phyloP scores from a whole-genome alignment of 2,329 filamentous ascomycete species.

The Botrytis fabae region DNA sequence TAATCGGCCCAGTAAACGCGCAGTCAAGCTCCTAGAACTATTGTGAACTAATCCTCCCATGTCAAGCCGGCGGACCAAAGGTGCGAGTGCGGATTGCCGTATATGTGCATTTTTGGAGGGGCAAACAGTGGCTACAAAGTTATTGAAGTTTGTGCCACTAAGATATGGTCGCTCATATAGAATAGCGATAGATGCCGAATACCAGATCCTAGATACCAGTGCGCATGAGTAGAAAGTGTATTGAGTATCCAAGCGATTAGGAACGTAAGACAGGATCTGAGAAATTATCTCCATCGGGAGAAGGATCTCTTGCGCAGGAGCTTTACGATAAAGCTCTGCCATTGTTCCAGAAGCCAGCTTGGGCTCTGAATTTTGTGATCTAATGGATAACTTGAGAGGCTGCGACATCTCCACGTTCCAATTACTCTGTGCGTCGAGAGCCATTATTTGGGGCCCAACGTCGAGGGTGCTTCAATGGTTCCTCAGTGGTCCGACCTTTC shows the following conservation, averaged over 20 bases:
- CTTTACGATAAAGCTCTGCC: conserved; percentile 6
- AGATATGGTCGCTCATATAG: conserved; percentile 39
- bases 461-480: not conserved
- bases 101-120: conserved; percentile 43
- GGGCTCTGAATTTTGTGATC: not conserved
- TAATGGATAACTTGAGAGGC: conserved; percentile 28
- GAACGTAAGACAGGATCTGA: conserved; percentile 38
- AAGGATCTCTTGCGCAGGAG: conserved; percentile 31
- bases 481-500: not conserved
- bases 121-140: conserved; percentile 40
- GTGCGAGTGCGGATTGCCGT: conserved; percentile 36
- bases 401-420: conserved; percentile 40
- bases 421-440: conserved; percentile 39
- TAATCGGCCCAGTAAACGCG: conserved; percentile 39
- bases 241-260: conserved; percentile 30
- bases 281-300: conserved; percentile 40
- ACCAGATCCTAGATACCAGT: conserved; percentile 40
- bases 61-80: conserved; percentile 38
- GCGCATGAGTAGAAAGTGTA: conserved; percentile 37
- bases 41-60: conserved; percentile 41
- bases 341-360: not conserved
- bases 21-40: conserved; percentile 38
- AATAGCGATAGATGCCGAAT: conserved; percentile 32
- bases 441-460: conserved; percentile 26
- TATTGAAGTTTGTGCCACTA: conserved; percentile 37